Base-by-base conservation (phyloP, 73 alveolate species). In the Paramecium primaurelia region DNA sequence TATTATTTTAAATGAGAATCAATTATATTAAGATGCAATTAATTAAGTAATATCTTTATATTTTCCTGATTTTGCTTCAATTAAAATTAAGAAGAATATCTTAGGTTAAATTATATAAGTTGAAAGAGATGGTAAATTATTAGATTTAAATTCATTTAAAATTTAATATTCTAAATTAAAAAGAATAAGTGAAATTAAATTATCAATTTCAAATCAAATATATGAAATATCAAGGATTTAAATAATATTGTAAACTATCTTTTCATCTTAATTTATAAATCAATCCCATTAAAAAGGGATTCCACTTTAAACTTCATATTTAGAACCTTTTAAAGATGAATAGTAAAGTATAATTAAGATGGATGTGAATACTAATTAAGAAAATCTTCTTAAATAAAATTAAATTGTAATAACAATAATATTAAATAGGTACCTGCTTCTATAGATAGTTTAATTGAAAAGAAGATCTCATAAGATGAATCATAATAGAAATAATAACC, bases 141-240 rank as follows among this genome's bases (percentile, higher is more conserved):
- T 45, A 22, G 91, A 80, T 80, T 8, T 80, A 14, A 25, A 80
- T 32, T 51, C 26, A 47, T 80, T 45, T 49, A 47, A 44, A 4
- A 0, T 7, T 7, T 18, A 40, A 14, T 77, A 77, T 44, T 34
- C 2, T 3, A 40, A 47, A 77, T 42, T 77, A 26, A 77, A n/a
- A 12, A 5, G 58, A 16, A 49, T 80, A 25, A 64, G 64, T 26
- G 6, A 42, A 80, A 8, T 14, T 2, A 80, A 80, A 45, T 80
- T 80, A 45, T 25, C 64, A 0, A 80, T 80, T 2, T 40, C 77
- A 3, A 80, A 80, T 80, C 54, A 80, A 47, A 80, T 80, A 1
- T 80, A 80, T 49, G 91, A 80, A 80, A 8, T 80, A 6, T 80
- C 91, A 45, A 80, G 91, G 49, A 26, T 80, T 26, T 80, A 80